Percentiles rank a stretch among this genome's conserved stretches.
phyloP scores from a whole-genome alignment of 108 stramenopile species.

The Aureococcus anophagefferens region DNA sequence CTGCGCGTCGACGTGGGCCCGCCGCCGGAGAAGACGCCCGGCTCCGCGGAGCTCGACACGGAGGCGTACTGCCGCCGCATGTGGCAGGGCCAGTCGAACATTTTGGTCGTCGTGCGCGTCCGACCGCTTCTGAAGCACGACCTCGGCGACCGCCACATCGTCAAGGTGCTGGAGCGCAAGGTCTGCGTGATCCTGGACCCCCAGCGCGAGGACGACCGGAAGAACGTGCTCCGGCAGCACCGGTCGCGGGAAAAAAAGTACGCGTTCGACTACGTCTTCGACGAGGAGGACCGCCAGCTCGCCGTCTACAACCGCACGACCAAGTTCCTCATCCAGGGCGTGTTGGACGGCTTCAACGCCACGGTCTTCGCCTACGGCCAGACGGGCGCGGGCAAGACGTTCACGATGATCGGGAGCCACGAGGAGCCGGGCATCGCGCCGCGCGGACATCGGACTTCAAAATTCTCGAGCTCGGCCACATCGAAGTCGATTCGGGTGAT shows the following conservation, averaged over 20 bases:
- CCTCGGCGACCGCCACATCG: constrained; percentile 23
- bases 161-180: constrained; percentile 34
- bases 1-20: too few relatives aligned
- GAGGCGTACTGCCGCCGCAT: too few relatives aligned
- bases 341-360: constrained; percentile 36
- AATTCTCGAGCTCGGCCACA: too few relatives aligned
- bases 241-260: constrained; percentile 41
- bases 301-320: constrained; percentile 35
- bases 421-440: constrained; percentile 22
- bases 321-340: constrained; percentile 22
- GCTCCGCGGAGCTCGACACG: too few relatives aligned
- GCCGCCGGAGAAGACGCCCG: too few relatives aligned
- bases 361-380: too few relatives aligned
- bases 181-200: constrained; percentile 48
- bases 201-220: constrained; percentile 16
- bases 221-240: constrained; percentile 29
- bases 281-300: constrained; percentile 6
- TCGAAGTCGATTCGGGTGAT: too few relatives aligned
- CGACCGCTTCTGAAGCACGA: constrained; percentile 44
- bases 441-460: too few relatives aligned
- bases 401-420: constrained; percentile 40
- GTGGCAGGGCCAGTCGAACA: constrained; percentile 28
- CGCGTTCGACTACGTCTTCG: constrained; percentile 42
- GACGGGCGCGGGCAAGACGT: too few relatives aligned
- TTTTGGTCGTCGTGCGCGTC: constrained; percentile 43